A percentile compares a stretch with the other conserved stretches of the same genome.
Conservation (phyloP, 1,284 basidiomycete species). For the Puccinia polysora region DNA sequence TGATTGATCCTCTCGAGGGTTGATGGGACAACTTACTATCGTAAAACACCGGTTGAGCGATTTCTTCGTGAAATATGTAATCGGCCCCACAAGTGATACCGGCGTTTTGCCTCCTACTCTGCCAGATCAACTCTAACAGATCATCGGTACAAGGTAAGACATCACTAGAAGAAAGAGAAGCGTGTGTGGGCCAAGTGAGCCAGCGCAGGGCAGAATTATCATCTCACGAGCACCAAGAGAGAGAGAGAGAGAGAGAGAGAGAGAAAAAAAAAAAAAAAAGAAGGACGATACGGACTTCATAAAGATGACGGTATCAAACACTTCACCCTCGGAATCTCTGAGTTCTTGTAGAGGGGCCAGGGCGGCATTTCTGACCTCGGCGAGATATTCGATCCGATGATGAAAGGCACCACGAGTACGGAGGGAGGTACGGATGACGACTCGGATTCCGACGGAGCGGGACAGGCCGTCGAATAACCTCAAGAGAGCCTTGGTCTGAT, state of each 20-base stretch:
- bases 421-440: constrained; percentile 82
- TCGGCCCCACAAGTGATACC: constrained; percentile 94
- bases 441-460: constrained; percentile 75
- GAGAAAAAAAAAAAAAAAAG: background rate
- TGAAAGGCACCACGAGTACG: constrained; percentile 90
- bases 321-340: constrained; percentile 77
- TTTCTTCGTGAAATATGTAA: constrained; percentile 95
- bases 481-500: constrained; percentile 91
- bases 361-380: constrained; percentile 89
- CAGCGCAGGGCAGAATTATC: too few relatives aligned
- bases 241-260: too few relatives aligned
- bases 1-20: background rate
- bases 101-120: constrained; percentile 80
- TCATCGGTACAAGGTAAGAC: constrained; percentile 92
- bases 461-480: constrained; percentile 87
- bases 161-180: constrained; percentile 59
- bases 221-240: too few relatives aligned
- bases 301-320: constrained; percentile 90
- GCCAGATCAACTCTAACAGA: constrained; percentile 90
- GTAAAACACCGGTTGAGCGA: constrained; percentile 58
- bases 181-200: too few relatives aligned
- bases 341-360: constrained; percentile 87
- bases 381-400: constrained; percentile 95
- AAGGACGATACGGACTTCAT: constrained; percentile 62
- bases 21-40: constrained; percentile 34